Conservation (phyloP, 2,329 filamentous ascomycete genomes). For the Sclerotinia borealis region DNA sequence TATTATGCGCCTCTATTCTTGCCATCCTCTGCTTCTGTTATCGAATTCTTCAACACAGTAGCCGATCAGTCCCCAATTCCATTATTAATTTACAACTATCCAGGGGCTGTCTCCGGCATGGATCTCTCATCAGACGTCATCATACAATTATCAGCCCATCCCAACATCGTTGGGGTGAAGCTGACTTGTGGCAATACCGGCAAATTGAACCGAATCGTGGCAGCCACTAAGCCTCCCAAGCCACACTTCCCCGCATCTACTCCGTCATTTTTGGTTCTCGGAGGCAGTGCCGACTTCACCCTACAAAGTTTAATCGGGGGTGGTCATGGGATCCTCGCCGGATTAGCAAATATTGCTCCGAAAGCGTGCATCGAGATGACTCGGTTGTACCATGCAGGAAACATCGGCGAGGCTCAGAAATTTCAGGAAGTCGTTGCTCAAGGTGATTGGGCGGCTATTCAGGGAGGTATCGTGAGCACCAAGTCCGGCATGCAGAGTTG, state of each 20-base stretch:
- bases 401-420: conserved; percentile 52
- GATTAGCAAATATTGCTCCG: conserved; percentile 64
- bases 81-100: conserved; percentile 85
- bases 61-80: conserved; percentile 67
- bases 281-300: conserved; percentile 69
- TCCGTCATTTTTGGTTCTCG: conserved; percentile 60
- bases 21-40: conserved; percentile 42
- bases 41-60: conserved; percentile 54
- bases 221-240: conserved; percentile 50
- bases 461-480: conserved; percentile 62
- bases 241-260: conserved; percentile 24
- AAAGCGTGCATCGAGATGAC: conserved; percentile 57
- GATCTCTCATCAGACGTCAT: conserved; percentile 86
- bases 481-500: conserved; percentile 59
- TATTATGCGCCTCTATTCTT: conserved; percentile 59
- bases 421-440: conserved; percentile 59
- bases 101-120: conserved; percentile 77
- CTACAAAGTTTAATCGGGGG: conserved; percentile 64
- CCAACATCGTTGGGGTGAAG: conserved; percentile 83
- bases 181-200: conserved; percentile 82
- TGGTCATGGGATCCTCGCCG: conserved; percentile 65
- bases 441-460: conserved; percentile 64
- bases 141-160: conserved; percentile 70
- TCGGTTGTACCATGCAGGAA: conserved; percentile 54
- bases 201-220: conserved; percentile 50